phyloP scores from a whole-genome alignment of 1,284 basidiomycete species.

The Cronartium ribicola region DNA sequence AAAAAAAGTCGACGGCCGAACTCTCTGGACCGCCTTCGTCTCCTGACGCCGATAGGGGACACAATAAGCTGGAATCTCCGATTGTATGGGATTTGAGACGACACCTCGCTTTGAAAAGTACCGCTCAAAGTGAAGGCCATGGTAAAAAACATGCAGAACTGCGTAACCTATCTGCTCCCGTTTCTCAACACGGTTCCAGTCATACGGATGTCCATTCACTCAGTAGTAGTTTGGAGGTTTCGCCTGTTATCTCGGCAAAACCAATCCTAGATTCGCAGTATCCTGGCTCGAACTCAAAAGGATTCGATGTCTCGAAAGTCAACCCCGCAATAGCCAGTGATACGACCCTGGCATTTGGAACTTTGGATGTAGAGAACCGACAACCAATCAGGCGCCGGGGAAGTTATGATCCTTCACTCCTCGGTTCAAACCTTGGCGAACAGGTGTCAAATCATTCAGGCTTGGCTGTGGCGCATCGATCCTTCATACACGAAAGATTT shows the following conservation, averaged over 20 bases:
- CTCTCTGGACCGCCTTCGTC: slow-evolving; percentile 30
- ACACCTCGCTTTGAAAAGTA: slow-evolving; percentile 25
- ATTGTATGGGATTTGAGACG: slow-evolving; percentile 40
- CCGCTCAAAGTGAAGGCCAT: not conserved
- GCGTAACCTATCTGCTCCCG: slow-evolving; percentile 9
- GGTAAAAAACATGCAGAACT: slow-evolving; percentile 24
- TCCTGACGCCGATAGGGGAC: slow-evolving; percentile 27
- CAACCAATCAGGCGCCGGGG: not conserved
- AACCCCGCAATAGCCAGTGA: slow-evolving; percentile 40
- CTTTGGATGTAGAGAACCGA: slow-evolving; percentile 30
- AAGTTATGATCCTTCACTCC: slow-evolving; percentile 6
- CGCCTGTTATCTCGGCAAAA: slow-evolving; percentile 13
- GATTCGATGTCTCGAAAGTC: slow-evolving; percentile 41
- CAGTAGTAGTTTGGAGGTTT: slow-evolving; percentile 23
- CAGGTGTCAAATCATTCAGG: slow-evolving; percentile 48
- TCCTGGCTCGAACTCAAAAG: slow-evolving; percentile 31
- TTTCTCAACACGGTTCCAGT: slow-evolving; percentile 6
- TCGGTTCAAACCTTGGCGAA: slow-evolving; percentile 34
- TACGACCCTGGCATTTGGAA: slow-evolving; percentile 32
- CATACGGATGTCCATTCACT: slow-evolving; percentile 4
- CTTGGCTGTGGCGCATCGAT: slow-evolving; percentile 25
- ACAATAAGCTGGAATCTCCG: slow-evolving; percentile 26
- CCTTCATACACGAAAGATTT: slow-evolving; percentile 7
- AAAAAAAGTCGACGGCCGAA: slow-evolving; percentile 30
- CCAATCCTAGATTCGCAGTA: slow-evolving; percentile 32